These are phyloP conservation scores for Ormosia semicastrata DNA, from an alignment of 306 rosid genomes.

Conservation along the genomic window DNA sequence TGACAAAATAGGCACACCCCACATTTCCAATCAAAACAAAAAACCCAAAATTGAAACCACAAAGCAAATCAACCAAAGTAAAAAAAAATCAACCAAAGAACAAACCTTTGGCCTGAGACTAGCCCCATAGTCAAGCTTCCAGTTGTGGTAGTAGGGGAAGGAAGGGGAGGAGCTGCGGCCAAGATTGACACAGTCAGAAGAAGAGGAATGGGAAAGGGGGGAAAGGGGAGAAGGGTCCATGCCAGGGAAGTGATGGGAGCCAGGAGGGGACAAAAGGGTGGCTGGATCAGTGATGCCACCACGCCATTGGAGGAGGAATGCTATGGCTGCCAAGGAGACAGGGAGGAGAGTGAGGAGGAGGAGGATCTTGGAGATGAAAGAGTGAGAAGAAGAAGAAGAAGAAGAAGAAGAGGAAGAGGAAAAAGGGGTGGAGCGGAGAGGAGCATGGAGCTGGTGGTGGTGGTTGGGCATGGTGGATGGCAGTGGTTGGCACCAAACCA, in stretches of 20 bases:
- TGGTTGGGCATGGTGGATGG: constrained; percentile 46
- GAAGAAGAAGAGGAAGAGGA: constrained; percentile 41
- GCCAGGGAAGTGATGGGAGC: constrained; percentile 82
- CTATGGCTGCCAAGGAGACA: constrained; percentile 79
- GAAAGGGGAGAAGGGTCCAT: constrained; percentile 85
- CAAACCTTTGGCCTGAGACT: constrained; percentile 83
- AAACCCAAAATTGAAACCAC: constrained; percentile 10
- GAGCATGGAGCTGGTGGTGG: constrained; percentile 60
- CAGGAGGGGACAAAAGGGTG: constrained; percentile 72
- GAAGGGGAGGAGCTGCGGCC: constrained; percentile 72
- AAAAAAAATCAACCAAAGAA: not conserved
- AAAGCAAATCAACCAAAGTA: constrained; percentile 1
- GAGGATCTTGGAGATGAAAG: constrained; percentile 68
- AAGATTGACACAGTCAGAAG: constrained; percentile 65
- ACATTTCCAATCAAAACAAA: not conserved
- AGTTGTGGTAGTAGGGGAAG: constrained; percentile 69
- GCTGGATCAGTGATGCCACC: constrained; percentile 86
- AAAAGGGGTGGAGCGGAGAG: constrained; percentile 54
- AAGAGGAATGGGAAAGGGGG: constrained; percentile 40
- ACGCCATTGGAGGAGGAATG: constrained; percentile 98
- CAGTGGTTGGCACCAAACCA: not conserved
- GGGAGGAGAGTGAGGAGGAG: constrained; percentile 88
- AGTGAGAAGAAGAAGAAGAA: constrained; percentile 39
- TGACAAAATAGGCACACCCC: not conserved
- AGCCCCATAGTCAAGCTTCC: constrained; percentile 72